These are phyloP conservation scores for Flaveria trinervia DNA, from an alignment of 129 eudicot species.

Conservation along the genomic window DNA sequence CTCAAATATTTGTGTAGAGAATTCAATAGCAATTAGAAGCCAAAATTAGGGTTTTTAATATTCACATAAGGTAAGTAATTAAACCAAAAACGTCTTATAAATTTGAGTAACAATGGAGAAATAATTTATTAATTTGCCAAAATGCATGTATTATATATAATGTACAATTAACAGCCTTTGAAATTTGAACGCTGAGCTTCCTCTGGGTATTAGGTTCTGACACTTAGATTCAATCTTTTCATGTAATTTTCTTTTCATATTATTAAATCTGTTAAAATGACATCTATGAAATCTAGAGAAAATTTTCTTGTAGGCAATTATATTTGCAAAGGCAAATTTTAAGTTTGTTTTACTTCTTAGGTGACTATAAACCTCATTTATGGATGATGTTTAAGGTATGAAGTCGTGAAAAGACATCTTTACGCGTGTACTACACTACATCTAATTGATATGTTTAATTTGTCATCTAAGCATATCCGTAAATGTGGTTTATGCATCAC, in stretches of 20 bases:
- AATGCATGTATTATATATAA: constrained; percentile 9
- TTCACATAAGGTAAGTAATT: neutral
- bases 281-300: neutral
- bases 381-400: too few relatives aligned
- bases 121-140: neutral
- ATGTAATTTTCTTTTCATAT: neutral
- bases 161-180: constrained; percentile 11
- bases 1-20: neutral
- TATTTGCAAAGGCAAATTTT: too few relatives aligned
- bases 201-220: constrained; percentile 36
- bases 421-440: too few relatives aligned
- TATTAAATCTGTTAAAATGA: neutral
- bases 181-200: constrained; percentile 8
- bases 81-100: neutral
- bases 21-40: neutral
- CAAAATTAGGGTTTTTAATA: constrained; percentile 19
- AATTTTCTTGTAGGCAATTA: too few relatives aligned
- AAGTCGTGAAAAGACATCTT: too few relatives aligned
- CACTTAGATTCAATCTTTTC: constrained; percentile 32
- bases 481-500: too few relatives aligned
- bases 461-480: too few relatives aligned
- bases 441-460: too few relatives aligned
- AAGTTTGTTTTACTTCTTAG: too few relatives aligned
- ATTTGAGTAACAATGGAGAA: constrained; percentile 7
- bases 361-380: too few relatives aligned